Percentiles rank a stretch among this genome's conserved stretches.
phyloP scores from a whole-genome alignment of 2,329 filamentous ascomycete species.

The Paraphaeosphaeria minitans region DNA sequence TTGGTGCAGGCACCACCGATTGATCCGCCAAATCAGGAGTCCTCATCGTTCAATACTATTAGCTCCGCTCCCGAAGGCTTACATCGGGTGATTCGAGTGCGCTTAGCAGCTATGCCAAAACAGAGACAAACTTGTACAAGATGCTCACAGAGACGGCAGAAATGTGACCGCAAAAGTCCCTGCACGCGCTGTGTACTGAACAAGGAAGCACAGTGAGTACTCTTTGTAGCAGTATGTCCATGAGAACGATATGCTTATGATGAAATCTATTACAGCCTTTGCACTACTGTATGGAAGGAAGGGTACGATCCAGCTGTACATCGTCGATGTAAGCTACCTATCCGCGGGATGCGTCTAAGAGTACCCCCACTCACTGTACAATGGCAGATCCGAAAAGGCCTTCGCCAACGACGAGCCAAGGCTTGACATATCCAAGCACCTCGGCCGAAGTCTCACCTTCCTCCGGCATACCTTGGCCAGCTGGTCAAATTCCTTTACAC shows the following conservation, averaged over 20 bases:
- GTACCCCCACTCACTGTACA: conserved; percentile 11
- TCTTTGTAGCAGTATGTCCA: not conserved
- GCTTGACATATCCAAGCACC: not conserved
- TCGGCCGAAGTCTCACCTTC: conserved; percentile 4
- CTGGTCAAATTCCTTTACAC: conserved; percentile 3
- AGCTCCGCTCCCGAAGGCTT: not conserved
- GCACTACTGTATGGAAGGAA: conserved; percentile 39
- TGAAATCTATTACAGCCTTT: conserved; percentile 17
- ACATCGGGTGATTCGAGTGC: not conserved
- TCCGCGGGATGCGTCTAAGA: conserved; percentile 18
- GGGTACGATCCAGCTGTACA: conserved; percentile 42
- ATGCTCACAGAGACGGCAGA: conserved; percentile 34
- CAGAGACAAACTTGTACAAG: conserved; percentile 40
- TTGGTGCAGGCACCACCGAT: not conserved
- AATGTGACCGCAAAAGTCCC: conserved; percentile 38
- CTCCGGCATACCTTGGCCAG: conserved; percentile 1
- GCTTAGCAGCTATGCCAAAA: conserved; percentile 34
- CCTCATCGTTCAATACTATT: not conserved
- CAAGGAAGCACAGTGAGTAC: conserved; percentile 30
- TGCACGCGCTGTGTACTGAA: conserved; percentile 38
- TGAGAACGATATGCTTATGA: not conserved
- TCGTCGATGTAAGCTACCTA: conserved; percentile 25
- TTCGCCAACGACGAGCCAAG: conserved; percentile 8
- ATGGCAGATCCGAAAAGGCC: conserved; percentile 14
- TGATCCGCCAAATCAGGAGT: not conserved